phyloP scores from a whole-genome alignment of 352 stramenopile species.

The Hyaloperonospora brassicae region DNA sequence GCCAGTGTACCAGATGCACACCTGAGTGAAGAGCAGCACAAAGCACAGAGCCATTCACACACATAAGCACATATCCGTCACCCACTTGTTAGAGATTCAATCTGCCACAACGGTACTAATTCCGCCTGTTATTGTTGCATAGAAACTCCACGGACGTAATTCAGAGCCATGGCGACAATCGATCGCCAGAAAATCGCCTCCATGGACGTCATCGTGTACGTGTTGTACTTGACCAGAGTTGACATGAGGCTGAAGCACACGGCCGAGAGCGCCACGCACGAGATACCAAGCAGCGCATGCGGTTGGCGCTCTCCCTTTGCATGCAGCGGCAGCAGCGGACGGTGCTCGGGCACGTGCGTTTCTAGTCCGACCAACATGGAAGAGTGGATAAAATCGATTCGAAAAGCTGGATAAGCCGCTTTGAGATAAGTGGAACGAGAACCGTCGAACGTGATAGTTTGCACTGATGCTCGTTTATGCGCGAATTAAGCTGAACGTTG shows the following conservation, averaged over 20 bases:
- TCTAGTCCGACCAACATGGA: too few relatives aligned
- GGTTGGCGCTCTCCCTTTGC: slow-evolving; percentile 24
- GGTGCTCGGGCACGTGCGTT: slow-evolving; percentile 13
- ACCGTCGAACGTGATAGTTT: too few relatives aligned
- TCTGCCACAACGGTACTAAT: background rate
- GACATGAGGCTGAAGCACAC: slow-evolving; percentile 83
- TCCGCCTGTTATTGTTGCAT: background rate
- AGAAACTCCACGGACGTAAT: slow-evolving; percentile 38
- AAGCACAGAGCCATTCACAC: background rate
- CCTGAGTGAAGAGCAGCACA: too few relatives aligned
- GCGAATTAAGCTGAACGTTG: too few relatives aligned
- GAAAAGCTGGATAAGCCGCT: too few relatives aligned
- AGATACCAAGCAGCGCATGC: slow-evolving; percentile 52
- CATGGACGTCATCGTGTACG: slow-evolving; percentile 68
- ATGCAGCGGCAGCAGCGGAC: slow-evolving; percentile 24
- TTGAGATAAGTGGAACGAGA: too few relatives aligned
- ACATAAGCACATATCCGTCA: background rate
- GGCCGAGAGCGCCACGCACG: slow-evolving; percentile 58
- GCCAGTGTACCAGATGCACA: slow-evolving; percentile 35
- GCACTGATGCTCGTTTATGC: too few relatives aligned
- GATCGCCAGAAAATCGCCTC: slow-evolving; percentile 78
- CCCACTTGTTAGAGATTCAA: background rate
- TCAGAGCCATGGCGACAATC: slow-evolving; percentile 40
- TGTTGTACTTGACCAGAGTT: slow-evolving; percentile 71
- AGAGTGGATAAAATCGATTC: too few relatives aligned